Evolutionary conservation across 768 basidiomycete genomes (phyloP), one percentile per base, ranked within the genome.

Genomic region (Sporobolomyces roseus): DNA sequence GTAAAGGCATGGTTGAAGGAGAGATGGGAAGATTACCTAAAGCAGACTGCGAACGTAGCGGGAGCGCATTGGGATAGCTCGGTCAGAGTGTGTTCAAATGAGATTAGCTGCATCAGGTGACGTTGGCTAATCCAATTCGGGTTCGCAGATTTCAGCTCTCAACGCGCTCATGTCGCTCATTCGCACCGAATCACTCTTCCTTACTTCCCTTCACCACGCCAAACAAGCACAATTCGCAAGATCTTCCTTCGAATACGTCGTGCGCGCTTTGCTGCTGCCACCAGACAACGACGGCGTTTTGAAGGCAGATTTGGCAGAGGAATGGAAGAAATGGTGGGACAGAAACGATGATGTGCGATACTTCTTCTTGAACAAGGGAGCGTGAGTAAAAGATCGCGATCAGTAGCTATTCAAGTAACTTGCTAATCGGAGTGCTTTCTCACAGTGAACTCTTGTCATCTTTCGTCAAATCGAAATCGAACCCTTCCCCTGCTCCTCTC

Each of bases 301-400:
- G 30, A 80, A 85, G 49, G 78, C 82, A 16, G 90, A 91, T 74
- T 80, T 86, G 61, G 83, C 84, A 43, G 86, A 83, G 13, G 92
- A 88, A 85, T 83, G 91, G 73, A 85, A 84, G 53, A 86, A 83
- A 19, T 93, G 88, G 86, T 83, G 90, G 73, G 86, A 85, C 71
- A 84, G 88, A 9, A 75, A 89, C 76, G 88, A 91, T 74, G 91
- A 94, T 74, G 80, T 93, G 36, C 84, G 91, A 66, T 93, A 89
- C 89, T 90, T 88, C 80, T 92, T 91, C 80, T 82, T 94, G 38
- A 84, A 88, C 49, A 89, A 92, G 30, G 70, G 75, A 33, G 75
- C 82, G 88, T 62, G 84, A 82, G 90, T 71, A 84, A 80, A 9
- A 66, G 13, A 7, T 41, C 17, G 38, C n/a, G n/a, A n/a, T n/a